Percentiles rank a stretch among this genome's conserved stretches.
These are phyloP conservation scores for Dendryphion nanum DNA, from an alignment of 2,329 filamentous ascomycete genomes.

Conservation along the genomic window DNA sequence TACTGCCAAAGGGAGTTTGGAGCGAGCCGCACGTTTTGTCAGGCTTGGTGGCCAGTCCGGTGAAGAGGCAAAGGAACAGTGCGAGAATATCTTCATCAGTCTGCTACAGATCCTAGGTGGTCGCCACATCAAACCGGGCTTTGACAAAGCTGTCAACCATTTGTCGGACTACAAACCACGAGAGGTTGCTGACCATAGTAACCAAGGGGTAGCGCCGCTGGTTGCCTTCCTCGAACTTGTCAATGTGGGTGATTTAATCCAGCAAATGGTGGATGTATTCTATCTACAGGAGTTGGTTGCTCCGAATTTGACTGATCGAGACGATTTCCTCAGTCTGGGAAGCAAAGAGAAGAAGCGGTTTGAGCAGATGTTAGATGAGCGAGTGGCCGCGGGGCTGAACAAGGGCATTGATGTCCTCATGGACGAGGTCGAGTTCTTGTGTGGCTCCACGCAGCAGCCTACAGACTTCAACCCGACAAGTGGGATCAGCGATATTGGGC, in stretches of 20 bases:
- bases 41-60: slow-evolving; percentile 75
- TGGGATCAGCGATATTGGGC: slow-evolving; percentile 60
- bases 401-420: slow-evolving; percentile 98
- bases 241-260: slow-evolving; percentile 95
- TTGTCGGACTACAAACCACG: slow-evolving; percentile 88
- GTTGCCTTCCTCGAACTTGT: slow-evolving; percentile 96
- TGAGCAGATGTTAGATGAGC: slow-evolving; percentile 97
- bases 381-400: slow-evolving; percentile 90
- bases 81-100: slow-evolving; percentile 81
- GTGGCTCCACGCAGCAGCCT: slow-evolving; percentile 79
- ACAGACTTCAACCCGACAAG: slow-evolving; percentile 83
- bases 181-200: slow-evolving; percentile 69
- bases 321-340: slow-evolving; percentile 90
- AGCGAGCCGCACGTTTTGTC: slow-evolving; percentile 81
- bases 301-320: slow-evolving; percentile 80
- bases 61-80: slow-evolving; percentile 82
- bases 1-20: slow-evolving; percentile 81
- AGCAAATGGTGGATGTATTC: slow-evolving; percentile 98
- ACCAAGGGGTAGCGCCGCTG: slow-evolving; percentile 78
- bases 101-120: slow-evolving; percentile 82
- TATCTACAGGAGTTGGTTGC: slow-evolving; percentile 91
- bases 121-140: slow-evolving; percentile 86
- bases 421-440: slow-evolving; percentile 96
- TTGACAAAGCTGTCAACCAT: slow-evolving; percentile 88
- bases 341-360: slow-evolving; percentile 97